These are phyloP conservation scores for Leishmania mexicana DNA, from an alignment of 208 protist species.

Conservation along the genomic window DNA sequence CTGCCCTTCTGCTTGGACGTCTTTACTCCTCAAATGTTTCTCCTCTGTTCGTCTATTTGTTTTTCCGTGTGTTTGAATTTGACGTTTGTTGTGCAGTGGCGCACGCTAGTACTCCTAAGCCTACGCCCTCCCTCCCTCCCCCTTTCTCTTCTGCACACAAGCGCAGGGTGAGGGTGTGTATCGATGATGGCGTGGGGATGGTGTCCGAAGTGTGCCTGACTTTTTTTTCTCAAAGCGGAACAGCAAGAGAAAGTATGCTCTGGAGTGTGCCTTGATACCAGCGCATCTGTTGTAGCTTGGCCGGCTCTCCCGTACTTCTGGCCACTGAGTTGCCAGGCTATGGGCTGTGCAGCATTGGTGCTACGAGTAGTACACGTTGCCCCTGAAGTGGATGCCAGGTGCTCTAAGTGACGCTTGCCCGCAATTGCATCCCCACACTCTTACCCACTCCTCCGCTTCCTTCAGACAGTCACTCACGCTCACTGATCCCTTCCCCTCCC, in stretches of 20 bases:
- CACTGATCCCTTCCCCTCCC: background rate
- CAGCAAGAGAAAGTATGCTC: background rate
- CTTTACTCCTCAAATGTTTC: background rate
- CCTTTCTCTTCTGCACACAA: background rate
- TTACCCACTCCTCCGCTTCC: background rate
- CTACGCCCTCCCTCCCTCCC: background rate
- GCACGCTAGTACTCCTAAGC: background rate
- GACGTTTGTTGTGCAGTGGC: constrained; percentile 1
- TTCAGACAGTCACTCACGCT: background rate
- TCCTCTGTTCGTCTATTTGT: background rate
- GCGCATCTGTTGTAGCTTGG: background rate
- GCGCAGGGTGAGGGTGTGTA: background rate
- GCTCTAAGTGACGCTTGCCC: background rate
- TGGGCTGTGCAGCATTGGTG: background rate
- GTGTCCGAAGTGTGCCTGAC: background rate
- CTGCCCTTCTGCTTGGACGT: background rate
- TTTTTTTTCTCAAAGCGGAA: background rate
- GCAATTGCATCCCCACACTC: background rate
- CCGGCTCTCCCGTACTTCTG: background rate
- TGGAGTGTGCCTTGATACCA: background rate
- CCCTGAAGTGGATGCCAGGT: background rate
- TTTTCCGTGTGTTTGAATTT: background rate
- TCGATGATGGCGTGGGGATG: background rate
- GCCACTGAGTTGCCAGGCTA: background rate
- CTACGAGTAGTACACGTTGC: background rate